phyloP scores from a whole-genome alignment of 2,329 filamentous ascomycete genomes.

The Tolypocladium inflatum region DNA sequence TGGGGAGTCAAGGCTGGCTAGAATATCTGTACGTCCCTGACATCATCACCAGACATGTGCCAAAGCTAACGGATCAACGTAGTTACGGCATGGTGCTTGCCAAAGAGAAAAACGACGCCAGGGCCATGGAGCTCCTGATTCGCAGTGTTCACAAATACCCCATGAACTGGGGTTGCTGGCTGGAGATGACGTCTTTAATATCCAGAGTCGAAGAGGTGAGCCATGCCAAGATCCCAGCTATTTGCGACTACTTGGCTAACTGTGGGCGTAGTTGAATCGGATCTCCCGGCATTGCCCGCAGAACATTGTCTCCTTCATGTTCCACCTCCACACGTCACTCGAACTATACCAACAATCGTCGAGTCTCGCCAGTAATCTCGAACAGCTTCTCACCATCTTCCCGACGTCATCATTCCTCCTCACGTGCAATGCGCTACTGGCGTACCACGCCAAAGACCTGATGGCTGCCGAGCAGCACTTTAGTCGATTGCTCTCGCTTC shows the following conservation, averaged over 20 bases:
- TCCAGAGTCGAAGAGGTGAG: conserved; percentile 73
- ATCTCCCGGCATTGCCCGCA: conserved; percentile 67
- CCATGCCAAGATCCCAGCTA: conserved; percentile 32
- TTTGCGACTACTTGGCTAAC: background rate
- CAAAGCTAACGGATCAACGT: background rate
- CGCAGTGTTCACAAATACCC: conserved; percentile 81
- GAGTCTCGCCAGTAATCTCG: conserved; percentile 62
- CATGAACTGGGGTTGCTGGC: conserved; percentile 97
- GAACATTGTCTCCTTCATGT: conserved; percentile 89
- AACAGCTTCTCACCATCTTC: conserved; percentile 75
- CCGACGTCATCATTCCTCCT: conserved; percentile 82
- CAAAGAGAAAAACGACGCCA: conserved; percentile 81
- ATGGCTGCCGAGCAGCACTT: conserved; percentile 58
- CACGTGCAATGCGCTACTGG: conserved; percentile 77
- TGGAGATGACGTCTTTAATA: conserved; percentile 78
- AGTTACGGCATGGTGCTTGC: conserved; percentile 82
- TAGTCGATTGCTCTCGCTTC: conserved; percentile 69
- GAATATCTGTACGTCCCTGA: conserved; percentile 56
- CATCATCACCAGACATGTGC: background rate
- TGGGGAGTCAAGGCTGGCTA: conserved; percentile 78
- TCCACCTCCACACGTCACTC: conserved; percentile 82
- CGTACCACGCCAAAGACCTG: conserved; percentile 84
- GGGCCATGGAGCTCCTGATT: conserved; percentile 80
- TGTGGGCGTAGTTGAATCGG: conserved; percentile 51
- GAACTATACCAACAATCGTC: conserved; percentile 83